Evolutionary conservation across 2,329 filamentous ascomycete genomes (phyloP).

Genomic region (Neofusicoccum ribis): DNA sequence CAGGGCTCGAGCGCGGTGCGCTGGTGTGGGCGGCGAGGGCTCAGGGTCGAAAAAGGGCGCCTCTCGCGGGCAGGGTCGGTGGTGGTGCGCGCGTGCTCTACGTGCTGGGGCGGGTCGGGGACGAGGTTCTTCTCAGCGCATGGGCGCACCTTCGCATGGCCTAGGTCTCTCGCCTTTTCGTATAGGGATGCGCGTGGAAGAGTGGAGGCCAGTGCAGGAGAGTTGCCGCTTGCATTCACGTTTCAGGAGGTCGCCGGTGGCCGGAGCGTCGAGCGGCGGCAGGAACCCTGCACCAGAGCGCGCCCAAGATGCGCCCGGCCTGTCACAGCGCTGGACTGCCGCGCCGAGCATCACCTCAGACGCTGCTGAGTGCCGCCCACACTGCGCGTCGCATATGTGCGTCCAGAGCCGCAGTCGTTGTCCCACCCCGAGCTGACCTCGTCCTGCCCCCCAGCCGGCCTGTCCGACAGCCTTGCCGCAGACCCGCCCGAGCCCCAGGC

Average conservation of each 20-base stretch:
- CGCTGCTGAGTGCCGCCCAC: not conserved
- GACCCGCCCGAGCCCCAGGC: not conserved
- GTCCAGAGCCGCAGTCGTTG: not conserved
- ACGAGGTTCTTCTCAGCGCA: conserved; percentile 2
- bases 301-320: not conserved
- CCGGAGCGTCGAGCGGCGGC: not conserved
- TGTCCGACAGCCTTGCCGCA: not conserved
- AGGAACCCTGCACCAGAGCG: not conserved
- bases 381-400: not conserved
- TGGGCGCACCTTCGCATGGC: conserved; percentile 13
- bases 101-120: not conserved
- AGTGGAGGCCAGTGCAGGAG: conserved; percentile 16
- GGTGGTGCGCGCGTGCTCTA: conserved; percentile 3
- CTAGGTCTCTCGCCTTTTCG: conserved; percentile 12
- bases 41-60: conserved; percentile 4
- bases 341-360: not conserved
- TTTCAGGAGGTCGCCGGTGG: conserved; percentile 16
- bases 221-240: conserved; percentile 13
- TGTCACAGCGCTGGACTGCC: not conserved
- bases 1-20: conserved; percentile 14
- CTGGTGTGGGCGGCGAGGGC: conserved; percentile 11
- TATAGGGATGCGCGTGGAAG: conserved; percentile 14
- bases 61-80: not conserved
- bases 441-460: not conserved
- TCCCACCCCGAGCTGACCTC: not conserved